Evolutionary conservation across 345 rosid species (phyloP).

Genomic region (Zanthoxylum bungeanum): DNA sequence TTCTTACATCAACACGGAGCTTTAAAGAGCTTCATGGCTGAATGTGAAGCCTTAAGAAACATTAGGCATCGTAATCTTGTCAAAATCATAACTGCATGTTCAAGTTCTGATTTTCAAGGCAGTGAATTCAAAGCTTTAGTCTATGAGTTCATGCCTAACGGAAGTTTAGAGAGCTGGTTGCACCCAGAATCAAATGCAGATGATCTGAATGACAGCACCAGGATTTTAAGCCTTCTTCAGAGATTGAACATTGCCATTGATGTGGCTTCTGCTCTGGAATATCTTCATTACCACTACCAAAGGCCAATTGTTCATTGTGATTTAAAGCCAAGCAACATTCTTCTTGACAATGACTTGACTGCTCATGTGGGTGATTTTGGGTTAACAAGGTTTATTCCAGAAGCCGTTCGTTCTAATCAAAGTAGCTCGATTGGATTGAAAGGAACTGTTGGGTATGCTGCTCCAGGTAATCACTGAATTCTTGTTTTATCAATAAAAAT

Average conservation of each 20-base stretch:
- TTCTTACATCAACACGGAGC: conserved; percentile 26
- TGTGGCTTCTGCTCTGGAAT: conserved; percentile 27
- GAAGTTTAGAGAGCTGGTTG: conserved; percentile 23
- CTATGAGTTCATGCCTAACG: conserved; percentile 28
- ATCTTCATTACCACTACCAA: conserved; percentile 29
- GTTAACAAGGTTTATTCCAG: conserved; percentile 20
- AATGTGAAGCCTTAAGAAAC: conserved; percentile 24
- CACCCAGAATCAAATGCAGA: conserved; percentile 10
- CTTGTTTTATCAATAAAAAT: too few relatives aligned
- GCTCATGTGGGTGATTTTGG: conserved; percentile 37
- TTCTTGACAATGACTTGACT: conserved; percentile 24
- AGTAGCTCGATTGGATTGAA: not conserved
- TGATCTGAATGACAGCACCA: not conserved
- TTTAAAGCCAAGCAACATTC: conserved; percentile 33
- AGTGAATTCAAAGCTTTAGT: conserved; percentile 27
- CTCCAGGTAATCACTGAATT: conserved; percentile 18
- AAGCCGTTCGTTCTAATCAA: not conserved
- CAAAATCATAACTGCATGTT: conserved; percentile 18
- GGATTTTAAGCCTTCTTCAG: conserved; percentile 12
- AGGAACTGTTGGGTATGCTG: conserved; percentile 1
- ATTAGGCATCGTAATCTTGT: conserved; percentile 25
- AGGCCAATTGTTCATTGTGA: conserved; percentile 30
- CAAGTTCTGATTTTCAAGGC: conserved; percentile 22
- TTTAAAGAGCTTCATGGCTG: conserved; percentile 23
- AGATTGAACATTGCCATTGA: conserved; percentile 28